phyloP scores from a whole-genome alignment of 345 rosid genomes.

The Bruguiera parviflora region DNA sequence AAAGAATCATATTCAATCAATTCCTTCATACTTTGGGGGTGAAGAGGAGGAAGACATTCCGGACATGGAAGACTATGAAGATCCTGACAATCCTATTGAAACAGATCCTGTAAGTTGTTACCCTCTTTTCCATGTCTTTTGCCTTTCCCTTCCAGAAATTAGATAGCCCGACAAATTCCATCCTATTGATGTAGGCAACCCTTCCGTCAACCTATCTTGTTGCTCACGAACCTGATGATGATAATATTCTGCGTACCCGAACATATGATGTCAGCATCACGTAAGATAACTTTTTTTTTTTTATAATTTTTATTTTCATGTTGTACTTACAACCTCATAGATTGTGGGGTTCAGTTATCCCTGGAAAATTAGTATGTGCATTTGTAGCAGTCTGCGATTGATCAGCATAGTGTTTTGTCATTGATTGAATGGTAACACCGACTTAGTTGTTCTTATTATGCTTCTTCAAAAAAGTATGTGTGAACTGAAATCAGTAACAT shows the following conservation, averaged over 20 bases:
- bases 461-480: neutral
- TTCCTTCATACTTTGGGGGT: slow-evolving; percentile 76
- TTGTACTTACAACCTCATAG: neutral
- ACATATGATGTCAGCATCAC: slow-evolving; percentile 99
- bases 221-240: slow-evolving; percentile 90
- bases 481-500: neutral
- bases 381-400: neutral
- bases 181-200: slow-evolving; percentile 60
- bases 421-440: neutral
- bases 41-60: slow-evolving; percentile 94
- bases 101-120: slow-evolving; percentile 59
- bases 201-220: slow-evolving; percentile 64
- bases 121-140: neutral
- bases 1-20: slow-evolving; percentile 51
- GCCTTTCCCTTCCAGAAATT: neutral
- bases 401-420: neutral
- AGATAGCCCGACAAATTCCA: neutral
- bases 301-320: neutral
- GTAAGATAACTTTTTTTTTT: slow-evolving; percentile 42
- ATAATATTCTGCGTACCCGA: slow-evolving; percentile 86
- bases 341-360: neutral
- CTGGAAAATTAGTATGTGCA: no score
- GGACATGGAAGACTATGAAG: slow-evolving; percentile 87
- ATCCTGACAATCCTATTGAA: slow-evolving; percentile 62
- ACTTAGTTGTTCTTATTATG: neutral